Base-by-base conservation (phyloP, 176 grass and related monocot genomes). In the Dendrocalamus sinicus region DNA sequence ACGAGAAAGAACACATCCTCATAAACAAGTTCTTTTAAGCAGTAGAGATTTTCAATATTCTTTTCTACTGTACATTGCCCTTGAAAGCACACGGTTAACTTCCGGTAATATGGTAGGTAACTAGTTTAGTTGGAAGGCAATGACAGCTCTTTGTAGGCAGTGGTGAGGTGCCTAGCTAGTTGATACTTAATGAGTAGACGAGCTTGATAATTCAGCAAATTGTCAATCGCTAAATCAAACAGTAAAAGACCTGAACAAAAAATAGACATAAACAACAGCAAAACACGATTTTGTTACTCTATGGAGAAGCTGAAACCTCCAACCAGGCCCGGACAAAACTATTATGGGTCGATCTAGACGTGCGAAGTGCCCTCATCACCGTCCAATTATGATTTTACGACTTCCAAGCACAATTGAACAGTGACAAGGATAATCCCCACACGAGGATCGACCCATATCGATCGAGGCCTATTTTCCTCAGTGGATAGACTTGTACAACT, bases 241-340 rank as follows among this genome's bases (percentile, higher is more conserved):
- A 26, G 23, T 4, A 26, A 26, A 62, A 62, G n/a, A 26, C 60
- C 60, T 6, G 0, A 24, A 26, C 4, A 58, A 24, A 24, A 24
- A 24, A 26, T 62, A 26, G 22, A 26, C 60, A 26, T 62, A 62
- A 62, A 62, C 6, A 26, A 13, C 11, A 62, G 3, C 19, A 75
- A 85, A 84, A 48, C 81, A 68, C 30, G 48, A n/a, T n/a, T 6
- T 35, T 75, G 13, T 10, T 55, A 12, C 32, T 54, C 12, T 63
- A 4, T 44, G 50, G 24, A 28, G 57, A 47, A 60, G 70, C 61
- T 74, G 35, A 23, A 70, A 44, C 48, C 24, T 28, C 20, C 50
- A 59, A 69, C 35, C 7, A 35, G 35, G 35, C 30, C 35, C 35
- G 35, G 35, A 37, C 35, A 37, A 39, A 39, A 39, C 37, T 5